Percentiles rank a stretch among this genome's conserved stretches.
Evolutionary conservation across 2,329 filamentous ascomycete species (phyloP).

Genomic region (Geoglossum cookeanum): DNA sequence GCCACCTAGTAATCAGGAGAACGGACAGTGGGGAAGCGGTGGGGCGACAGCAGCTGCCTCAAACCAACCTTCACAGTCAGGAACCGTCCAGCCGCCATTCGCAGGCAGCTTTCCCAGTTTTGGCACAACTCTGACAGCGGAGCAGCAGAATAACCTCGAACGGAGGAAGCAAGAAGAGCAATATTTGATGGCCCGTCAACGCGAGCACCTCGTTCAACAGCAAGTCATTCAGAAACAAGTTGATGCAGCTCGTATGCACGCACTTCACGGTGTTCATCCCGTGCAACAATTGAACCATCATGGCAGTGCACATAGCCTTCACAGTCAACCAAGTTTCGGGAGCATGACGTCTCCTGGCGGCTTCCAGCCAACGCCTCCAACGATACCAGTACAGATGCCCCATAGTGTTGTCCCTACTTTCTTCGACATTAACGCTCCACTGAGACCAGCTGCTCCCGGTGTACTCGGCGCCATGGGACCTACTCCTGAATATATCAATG

Average conservation of each 20-base stretch:
- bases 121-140: slow-evolving; percentile 84
- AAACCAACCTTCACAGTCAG: slow-evolving; percentile 28
- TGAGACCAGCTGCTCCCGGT: slow-evolving; percentile 7
- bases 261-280: slow-evolving; percentile 33
- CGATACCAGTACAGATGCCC: slow-evolving; percentile 35
- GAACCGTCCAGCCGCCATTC: slow-evolving; percentile 57
- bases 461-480: slow-evolving; percentile 25
- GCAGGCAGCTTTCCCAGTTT: slow-evolving; percentile 90
- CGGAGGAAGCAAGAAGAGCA: slow-evolving; percentile 96
- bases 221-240: slow-evolving; percentile 52
- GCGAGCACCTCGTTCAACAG: slow-evolving; percentile 78
- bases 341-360: slow-evolving; percentile 78
- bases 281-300: slow-evolving; percentile 65
- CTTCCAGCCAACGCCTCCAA: slow-evolving; percentile 41
- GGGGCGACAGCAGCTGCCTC: slow-evolving; percentile 19
- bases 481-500: slow-evolving; percentile 1
- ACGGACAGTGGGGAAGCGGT: slow-evolving; percentile 19
- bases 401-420: slow-evolving; percentile 41
- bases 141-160: slow-evolving; percentile 95
- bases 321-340: slow-evolving; percentile 91
- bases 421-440: slow-evolving; percentile 35
- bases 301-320: slow-evolving; percentile 83
- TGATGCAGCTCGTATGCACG: slow-evolving; percentile 30
- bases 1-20: slow-evolving; percentile 35
- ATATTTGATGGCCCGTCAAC: slow-evolving; percentile 87